Base-by-base conservation (phyloP, 2,329 filamentous ascomycete species). In the Sporothrix brasiliensis region DNA sequence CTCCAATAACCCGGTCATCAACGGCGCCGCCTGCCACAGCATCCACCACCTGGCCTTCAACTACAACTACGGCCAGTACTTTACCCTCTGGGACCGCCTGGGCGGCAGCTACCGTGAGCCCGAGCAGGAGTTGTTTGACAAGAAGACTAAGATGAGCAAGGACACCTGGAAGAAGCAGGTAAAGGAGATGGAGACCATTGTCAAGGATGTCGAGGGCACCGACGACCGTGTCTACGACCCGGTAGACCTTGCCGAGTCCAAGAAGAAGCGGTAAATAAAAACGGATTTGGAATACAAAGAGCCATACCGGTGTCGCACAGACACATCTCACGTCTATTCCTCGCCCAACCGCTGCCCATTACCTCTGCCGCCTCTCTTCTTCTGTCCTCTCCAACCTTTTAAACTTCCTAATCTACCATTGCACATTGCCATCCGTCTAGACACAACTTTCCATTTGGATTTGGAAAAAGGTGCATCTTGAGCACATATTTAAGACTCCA, bases 41-140 rank as follows among this genome's bases (percentile, higher is more conserved):
- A 88, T 94, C 86, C 94, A 98, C 81, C 94, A 97, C 79, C 80
- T 93, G 52, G 92, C 92, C 80, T 92, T 92, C 84, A 91, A 92
- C 82, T 92, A 92, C 85, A 97, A 97, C 83, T 97, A 97, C 77
- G 94, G 94, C 71, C 94, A 97, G 80, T 97, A 94, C 83, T 95
- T 92, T 19, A 97, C 93, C 0, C 83, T 95, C 24, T 97, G 94
- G 91, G 94, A 97, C 80, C 89, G 94, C 68, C 81, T 97, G 24
- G 92, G 92, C 69, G 91, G 91, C 71, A 96, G 91, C 78, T 97
- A 97, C 83, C 86, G 92, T 76, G 88, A 90, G 83, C 94, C 94
- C 24, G 94, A 95, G 75, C 87, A 89, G 70, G 92, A 93, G 81
- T 86, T 97, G 75, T 97, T 97, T 83, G 83, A 89, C 76, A 90